A percentile compares a stretch with the other conserved stretches of the same genome.
Conservation (phyloP, 1,284 basidiomycete species). For the Rhizopogon parksii region DNA sequence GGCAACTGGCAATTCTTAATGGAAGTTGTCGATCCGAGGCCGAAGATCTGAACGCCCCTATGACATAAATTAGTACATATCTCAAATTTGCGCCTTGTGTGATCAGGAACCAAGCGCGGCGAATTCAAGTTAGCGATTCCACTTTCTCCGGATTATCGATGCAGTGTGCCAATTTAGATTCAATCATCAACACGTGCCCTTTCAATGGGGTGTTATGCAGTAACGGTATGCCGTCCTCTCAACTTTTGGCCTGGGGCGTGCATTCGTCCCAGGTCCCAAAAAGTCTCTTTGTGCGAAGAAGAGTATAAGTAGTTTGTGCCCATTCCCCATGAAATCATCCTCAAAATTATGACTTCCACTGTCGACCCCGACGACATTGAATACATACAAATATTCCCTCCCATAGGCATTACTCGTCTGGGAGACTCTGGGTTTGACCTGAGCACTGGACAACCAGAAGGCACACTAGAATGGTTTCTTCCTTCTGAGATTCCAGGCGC, state of each 20-base stretch:
- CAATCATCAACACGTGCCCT: no score
- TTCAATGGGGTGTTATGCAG: no score
- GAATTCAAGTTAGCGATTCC: no score
- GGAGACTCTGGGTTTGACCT: slow-evolving; percentile 17
- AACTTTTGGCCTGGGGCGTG: not conserved
- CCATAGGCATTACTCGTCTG: slow-evolving; percentile 21
- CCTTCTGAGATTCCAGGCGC: slow-evolving; percentile 18
- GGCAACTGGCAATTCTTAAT: no score
- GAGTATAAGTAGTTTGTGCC: not conserved
- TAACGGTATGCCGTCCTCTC: not conserved
- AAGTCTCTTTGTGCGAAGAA: not conserved
- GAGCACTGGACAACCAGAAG: slow-evolving; percentile 2
- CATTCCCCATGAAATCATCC: not conserved
- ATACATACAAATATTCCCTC: slow-evolving; percentile 21
- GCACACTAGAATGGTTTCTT: slow-evolving; percentile 14
- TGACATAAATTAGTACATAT: no score
- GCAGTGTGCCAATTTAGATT: no score
- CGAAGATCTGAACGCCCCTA: no score
- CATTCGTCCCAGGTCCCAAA: not conserved
- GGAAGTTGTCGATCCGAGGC: no score
- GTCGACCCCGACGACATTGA: slow-evolving; percentile 6
- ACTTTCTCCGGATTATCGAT: no score
- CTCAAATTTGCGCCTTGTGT: no score
- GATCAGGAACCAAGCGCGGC: no score
- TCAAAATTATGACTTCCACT: slow-evolving; percentile 2